phyloP scores from a whole-genome alignment of 2,329 filamentous ascomycete species.

The Gremmenia infestans region DNA sequence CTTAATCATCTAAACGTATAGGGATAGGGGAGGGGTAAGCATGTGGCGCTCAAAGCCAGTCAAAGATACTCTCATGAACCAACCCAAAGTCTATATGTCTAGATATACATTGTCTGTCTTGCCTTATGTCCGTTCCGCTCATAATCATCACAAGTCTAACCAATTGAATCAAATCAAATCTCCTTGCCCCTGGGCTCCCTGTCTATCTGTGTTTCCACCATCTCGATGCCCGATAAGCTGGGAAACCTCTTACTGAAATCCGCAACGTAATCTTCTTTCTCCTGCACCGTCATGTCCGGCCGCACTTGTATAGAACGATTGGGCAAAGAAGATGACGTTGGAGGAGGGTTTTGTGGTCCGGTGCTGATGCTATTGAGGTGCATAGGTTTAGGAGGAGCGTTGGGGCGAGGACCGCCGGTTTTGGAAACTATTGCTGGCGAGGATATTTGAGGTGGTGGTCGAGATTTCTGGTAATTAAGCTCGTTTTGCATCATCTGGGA shows the following conservation, averaged over 20 bases:
- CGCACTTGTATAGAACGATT: conserved; percentile 38
- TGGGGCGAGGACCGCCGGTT: conserved; percentile 39
- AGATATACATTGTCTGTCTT: neutral
- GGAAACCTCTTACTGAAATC: conserved; percentile 84
- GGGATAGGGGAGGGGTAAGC: neutral
- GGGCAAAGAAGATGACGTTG: conserved; percentile 35
- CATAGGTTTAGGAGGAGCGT: conserved; percentile 56
- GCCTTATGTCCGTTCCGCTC: neutral
- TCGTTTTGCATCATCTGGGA: conserved; percentile 20
- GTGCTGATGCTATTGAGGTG: conserved; percentile 54
- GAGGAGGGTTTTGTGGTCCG: conserved; percentile 40
- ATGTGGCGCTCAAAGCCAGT: neutral
- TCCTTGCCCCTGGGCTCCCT: conserved; percentile 4
- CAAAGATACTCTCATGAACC: neutral
- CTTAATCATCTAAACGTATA: no score
- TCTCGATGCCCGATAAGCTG: conserved; percentile 77
- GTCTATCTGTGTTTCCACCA: conserved; percentile 31
- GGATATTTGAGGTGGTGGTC: conserved; percentile 14
- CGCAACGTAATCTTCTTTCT: conserved; percentile 60
- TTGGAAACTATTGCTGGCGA: conserved; percentile 26
- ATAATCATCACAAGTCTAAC: neutral
- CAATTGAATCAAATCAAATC: conserved; percentile 1
- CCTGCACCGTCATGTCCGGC: conserved; percentile 50
- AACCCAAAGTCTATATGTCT: neutral
- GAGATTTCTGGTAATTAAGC: conserved; percentile 24